Evolutionary conservation across 2,329 filamentous ascomycete genomes (phyloP).

Genomic region (Magnaporthales sp.): DNA sequence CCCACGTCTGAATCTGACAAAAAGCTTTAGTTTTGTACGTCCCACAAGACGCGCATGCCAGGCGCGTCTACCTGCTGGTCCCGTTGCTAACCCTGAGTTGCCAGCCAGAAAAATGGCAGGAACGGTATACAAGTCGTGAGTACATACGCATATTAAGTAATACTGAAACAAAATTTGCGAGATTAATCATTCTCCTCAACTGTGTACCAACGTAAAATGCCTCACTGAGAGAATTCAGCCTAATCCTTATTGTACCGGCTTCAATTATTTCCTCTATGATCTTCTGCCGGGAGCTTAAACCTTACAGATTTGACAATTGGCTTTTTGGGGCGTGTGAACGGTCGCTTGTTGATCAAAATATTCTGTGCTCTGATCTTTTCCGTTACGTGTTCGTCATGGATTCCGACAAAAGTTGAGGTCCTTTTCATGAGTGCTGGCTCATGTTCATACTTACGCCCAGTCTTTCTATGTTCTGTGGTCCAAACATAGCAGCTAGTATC

Average conservation of each 20-base stretch:
- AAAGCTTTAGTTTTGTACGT: no score
- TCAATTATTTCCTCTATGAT: neutral
- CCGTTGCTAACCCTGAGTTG: no score
- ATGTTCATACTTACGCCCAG: neutral
- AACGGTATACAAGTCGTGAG: neutral
- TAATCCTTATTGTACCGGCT: neutral
- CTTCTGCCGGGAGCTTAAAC: neutral
- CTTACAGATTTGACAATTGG: constrained; percentile 1
- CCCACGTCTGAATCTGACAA: neutral
- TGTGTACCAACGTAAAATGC: neutral
- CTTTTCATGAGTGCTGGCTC: neutral
- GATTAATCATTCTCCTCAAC: neutral
- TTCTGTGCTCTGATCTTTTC: neutral
- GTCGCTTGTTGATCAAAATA: neutral
- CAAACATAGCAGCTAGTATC: neutral
- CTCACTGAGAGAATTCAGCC: neutral
- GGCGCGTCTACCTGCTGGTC: no score
- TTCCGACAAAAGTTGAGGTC: neutral
- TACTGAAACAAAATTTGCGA: neutral
- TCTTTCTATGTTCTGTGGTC: neutral
- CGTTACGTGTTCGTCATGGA: neutral
- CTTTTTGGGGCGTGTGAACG: neutral
- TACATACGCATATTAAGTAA: neutral
- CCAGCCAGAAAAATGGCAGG: neutral
- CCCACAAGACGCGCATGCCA: no score